Evolutionary conservation across 108 stramenopile species (phyloP).

Genomic region (Cyclotella distinguenda): DNA sequence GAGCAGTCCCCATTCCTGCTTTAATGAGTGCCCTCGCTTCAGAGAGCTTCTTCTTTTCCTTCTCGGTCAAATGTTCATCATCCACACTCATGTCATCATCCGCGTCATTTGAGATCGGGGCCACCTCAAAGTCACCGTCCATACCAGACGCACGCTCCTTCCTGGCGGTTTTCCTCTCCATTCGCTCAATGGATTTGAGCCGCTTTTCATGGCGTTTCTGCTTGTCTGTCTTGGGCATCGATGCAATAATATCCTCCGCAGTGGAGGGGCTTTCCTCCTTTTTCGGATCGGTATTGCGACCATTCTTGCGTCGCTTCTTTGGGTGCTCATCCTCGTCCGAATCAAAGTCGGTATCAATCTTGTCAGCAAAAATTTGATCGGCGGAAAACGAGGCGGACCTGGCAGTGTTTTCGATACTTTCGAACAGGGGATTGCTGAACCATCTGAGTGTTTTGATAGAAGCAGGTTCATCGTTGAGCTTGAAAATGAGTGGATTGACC

Average conservation of each 20-base stretch:
- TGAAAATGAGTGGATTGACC: slow-evolving; percentile 79
- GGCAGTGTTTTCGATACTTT: slow-evolving; percentile 74
- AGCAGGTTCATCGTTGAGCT: slow-evolving; percentile 68
- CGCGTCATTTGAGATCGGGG: slow-evolving; percentile 53
- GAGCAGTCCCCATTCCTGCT: slow-evolving; percentile 73
- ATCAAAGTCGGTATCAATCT: slow-evolving; percentile 32
- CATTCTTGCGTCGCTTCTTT: slow-evolving; percentile 37
- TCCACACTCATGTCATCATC: slow-evolving; percentile 59
- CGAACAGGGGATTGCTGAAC: slow-evolving; percentile 94
- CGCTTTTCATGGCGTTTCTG: slow-evolving; percentile 94
- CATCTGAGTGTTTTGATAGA: slow-evolving; percentile 86
- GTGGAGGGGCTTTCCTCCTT: slow-evolving; percentile 47
- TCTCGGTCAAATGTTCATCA: slow-evolving; percentile 58
- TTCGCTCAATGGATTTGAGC: slow-evolving; percentile 82
- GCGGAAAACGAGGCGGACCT: slow-evolving; percentile 52
- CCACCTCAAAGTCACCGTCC: slow-evolving; percentile 76
- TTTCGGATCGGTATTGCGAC: slow-evolving; percentile 13
- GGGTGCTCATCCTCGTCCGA: slow-evolving; percentile 52
- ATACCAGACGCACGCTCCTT: slow-evolving; percentile 69
- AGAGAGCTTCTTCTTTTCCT: slow-evolving; percentile 63
- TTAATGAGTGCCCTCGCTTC: slow-evolving; percentile 87
- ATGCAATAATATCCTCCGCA: slow-evolving; percentile 78
- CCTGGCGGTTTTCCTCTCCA: slow-evolving; percentile 81
- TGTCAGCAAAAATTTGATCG: slow-evolving; percentile 29
- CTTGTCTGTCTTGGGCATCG: slow-evolving; percentile 98